Evolutionary conservation across 1,284 basidiomycete genomes (phyloP).

Genomic region (Trichosporon faecale): DNA sequence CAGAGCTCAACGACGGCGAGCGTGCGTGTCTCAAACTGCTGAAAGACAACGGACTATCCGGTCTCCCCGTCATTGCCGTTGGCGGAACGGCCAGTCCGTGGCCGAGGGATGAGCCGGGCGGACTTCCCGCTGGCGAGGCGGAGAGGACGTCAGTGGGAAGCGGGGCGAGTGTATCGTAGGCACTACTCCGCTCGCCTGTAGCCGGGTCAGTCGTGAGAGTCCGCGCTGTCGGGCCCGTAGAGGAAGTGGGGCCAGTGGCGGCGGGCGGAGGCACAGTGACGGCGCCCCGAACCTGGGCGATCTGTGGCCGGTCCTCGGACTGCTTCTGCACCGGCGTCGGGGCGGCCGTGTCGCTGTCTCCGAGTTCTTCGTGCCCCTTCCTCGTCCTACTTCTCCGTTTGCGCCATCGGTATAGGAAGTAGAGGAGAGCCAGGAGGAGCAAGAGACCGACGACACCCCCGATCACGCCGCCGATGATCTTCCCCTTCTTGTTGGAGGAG

Average conservation of each 20-base stretch:
- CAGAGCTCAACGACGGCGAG: neutral
- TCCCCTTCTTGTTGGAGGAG: neutral
- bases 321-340: constrained; percentile 2
- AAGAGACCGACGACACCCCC: neutral
- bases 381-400: neutral
- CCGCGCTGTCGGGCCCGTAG: too few relatives aligned
- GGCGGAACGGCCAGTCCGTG: too few relatives aligned
- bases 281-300: neutral
- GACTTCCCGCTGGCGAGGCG: neutral
- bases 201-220: too few relatives aligned
- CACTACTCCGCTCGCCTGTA: too few relatives aligned
- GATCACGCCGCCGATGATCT: neutral
- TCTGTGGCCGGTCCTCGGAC: neutral
- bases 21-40: neutral
- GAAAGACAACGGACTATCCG: neutral
- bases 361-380: neutral
- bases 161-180: neutral
- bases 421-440: neutral
- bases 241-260: too few relatives aligned
- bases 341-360: neutral
- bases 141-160: neutral
- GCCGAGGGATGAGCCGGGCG: neutral
- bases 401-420: neutral
- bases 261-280: neutral
- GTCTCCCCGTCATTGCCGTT: too few relatives aligned